Percentiles rank a stretch among this genome's conserved stretches.
Conservation (phyloP, 176 grass and related monocot genomes). For the Otatea glauca region DNA sequence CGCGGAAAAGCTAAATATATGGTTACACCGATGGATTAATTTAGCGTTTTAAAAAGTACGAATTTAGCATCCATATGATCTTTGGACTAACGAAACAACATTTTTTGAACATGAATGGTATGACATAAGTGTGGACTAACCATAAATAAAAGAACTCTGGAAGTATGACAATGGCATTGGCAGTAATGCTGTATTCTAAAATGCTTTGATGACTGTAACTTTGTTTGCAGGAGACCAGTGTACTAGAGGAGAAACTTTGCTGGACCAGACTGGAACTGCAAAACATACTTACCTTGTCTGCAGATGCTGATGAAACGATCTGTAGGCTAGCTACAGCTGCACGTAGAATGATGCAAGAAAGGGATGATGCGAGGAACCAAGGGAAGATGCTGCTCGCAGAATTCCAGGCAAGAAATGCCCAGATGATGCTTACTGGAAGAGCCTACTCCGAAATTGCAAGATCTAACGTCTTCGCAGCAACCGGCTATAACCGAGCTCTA, state of each 20-base stretch:
- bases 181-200: neutral
- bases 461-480: neutral
- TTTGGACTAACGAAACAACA: neutral
- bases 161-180: neutral
- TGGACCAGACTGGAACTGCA: constrained; percentile 35
- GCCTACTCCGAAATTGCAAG: neutral
- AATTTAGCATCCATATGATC: too few relatives aligned
- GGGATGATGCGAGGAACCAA: constrained; percentile 39
- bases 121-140: neutral
- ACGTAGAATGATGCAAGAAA: constrained; percentile 22
- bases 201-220: neutral
- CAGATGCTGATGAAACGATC: constrained; percentile 44
- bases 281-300: neutral
- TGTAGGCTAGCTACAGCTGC: neutral
- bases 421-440: neutral
- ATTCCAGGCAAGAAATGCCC: constrained; percentile 43
- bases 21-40: neutral
- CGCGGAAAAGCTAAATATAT: neutral
- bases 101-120: neutral
- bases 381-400: neutral
- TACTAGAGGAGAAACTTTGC: constrained; percentile 26
- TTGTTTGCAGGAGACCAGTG: constrained; percentile 6
- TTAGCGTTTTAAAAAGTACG: neutral
- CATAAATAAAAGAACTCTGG: neutral
- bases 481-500: neutral